Evolutionary conservation across 805 yeast genomes (phyloP).

Genomic region (Candida silvicultrix): DNA sequence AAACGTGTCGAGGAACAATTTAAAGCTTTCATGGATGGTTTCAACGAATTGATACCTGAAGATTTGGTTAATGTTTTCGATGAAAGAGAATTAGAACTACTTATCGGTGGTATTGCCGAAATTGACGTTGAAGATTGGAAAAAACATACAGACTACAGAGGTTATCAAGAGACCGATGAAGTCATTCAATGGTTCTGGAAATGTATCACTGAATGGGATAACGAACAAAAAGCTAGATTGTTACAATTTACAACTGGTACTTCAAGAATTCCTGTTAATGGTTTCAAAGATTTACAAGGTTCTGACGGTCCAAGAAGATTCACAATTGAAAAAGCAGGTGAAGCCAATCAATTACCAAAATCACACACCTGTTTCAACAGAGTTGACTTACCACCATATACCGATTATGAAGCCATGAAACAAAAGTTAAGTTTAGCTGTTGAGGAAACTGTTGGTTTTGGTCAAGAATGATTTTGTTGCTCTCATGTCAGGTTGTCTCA

Average conservation of each 20-base stretch:
- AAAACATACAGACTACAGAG: constrained; percentile 97
- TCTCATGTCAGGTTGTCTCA: background rate
- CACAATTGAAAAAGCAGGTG: constrained; percentile 98
- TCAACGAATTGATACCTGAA: constrained; percentile 95
- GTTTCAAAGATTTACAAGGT: constrained; percentile 97
- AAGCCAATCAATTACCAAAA: constrained; percentile 85
- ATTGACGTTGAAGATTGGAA: constrained; percentile 99
- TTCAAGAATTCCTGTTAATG: constrained; percentile 97
- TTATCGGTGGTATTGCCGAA: constrained; percentile 97
- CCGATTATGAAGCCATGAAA: constrained; percentile 73
- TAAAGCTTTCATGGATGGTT: constrained; percentile 94
- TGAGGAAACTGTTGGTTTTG: constrained; percentile 98
- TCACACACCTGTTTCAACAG: constrained; percentile 99
- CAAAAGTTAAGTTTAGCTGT: constrained; percentile 94
- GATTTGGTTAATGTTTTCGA: constrained; percentile 95
- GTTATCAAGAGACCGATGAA: constrained; percentile 93
- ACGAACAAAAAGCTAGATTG: constrained; percentile 92
- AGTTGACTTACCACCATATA: constrained; percentile 94
- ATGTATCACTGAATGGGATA: constrained; percentile 88
- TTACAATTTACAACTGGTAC: constrained; percentile 98
- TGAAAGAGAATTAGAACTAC: constrained; percentile 92
- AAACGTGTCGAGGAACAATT: constrained; percentile 94
- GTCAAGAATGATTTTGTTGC: constrained; percentile 63
- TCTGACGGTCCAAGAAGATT: constrained; percentile 99
- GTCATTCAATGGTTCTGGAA: constrained; percentile 99